Evolutionary conservation across 2,329 filamentous ascomycete species (phyloP).

Genomic region (Tothia fuscella): DNA sequence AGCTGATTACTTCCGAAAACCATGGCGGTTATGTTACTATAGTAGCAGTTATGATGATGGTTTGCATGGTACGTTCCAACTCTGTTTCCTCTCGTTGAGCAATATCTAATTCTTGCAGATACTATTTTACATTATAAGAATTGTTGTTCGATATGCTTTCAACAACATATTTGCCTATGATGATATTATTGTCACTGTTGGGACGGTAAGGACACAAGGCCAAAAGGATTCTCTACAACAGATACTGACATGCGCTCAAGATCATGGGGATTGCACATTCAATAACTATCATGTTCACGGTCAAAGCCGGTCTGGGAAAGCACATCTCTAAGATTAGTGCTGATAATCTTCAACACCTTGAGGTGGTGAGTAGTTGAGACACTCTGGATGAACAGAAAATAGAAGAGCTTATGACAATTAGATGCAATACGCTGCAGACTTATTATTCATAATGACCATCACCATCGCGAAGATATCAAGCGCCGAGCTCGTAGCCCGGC

Average conservation of each 20-base stretch:
- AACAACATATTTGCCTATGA: neutral
- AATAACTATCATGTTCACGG: slow-evolving; percentile 4
- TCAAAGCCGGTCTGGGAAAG: slow-evolving; percentile 10
- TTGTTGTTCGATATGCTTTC: neutral
- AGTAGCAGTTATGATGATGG: slow-evolving; percentile 1
- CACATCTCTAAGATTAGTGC: slow-evolving; percentile 1
- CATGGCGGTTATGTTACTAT: slow-evolving; percentile 9
- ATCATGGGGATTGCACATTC: slow-evolving; percentile 10
- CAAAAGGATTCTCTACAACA: neutral
- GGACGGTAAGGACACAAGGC: neutral
- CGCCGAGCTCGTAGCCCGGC: slow-evolving; percentile 13
- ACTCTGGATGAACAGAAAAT: neutral
- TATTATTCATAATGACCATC: slow-evolving; percentile 14
- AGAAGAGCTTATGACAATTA: neutral
- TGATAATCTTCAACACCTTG: neutral
- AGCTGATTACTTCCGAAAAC: neutral
- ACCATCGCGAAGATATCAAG: slow-evolving; percentile 14
- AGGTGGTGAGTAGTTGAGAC: slow-evolving; percentile 1
- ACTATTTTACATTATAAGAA: slow-evolving; percentile 4
- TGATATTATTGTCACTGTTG: slow-evolving; percentile 1
- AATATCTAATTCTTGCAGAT: too few species aligned
- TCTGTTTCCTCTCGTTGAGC: too few species aligned
- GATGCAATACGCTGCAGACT: slow-evolving; percentile 11
- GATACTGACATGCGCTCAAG: slow-evolving; percentile 1
- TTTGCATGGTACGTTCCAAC: too few species aligned